phyloP scores from a whole-genome alignment of 2,329 filamentous ascomycete genomes.

The Neoarthrinium moseri region DNA sequence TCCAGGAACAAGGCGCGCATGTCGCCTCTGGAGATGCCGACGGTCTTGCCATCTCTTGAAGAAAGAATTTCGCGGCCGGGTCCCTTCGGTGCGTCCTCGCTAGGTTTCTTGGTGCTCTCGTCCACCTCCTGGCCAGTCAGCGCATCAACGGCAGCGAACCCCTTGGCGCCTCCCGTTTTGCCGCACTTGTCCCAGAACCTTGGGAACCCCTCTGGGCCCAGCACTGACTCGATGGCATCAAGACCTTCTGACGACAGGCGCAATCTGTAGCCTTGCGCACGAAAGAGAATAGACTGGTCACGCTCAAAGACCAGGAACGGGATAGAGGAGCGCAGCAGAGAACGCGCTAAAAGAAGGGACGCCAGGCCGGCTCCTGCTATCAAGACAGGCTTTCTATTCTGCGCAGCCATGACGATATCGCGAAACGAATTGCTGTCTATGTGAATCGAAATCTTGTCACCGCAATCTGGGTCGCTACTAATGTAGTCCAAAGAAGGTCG shows the following conservation, averaged over 20 bases:
- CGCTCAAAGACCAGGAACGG: slow-evolving; percentile 58
- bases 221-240: slow-evolving; percentile 59
- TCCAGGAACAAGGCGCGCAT: slow-evolving; percentile 60
- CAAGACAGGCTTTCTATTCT: slow-evolving; percentile 31
- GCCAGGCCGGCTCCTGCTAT: slow-evolving; percentile 44
- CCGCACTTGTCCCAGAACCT: slow-evolving; percentile 60
- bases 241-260: slow-evolving; percentile 56
- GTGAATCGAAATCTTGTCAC: no score
- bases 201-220: slow-evolving; percentile 44
- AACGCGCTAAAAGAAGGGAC: slow-evolving; percentile 42
- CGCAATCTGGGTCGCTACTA: no score
- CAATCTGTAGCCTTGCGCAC: slow-evolving; percentile 62
- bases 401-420: no score
- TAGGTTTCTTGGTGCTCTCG: slow-evolving; percentile 20
- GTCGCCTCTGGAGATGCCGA: slow-evolving; percentile 62
- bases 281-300: slow-evolving; percentile 47
- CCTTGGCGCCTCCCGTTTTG: slow-evolving; percentile 58
- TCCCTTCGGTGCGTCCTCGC: no score
- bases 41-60: slow-evolving; percentile 56
- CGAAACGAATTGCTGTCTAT: no score
- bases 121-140: slow-evolving; percentile 43
- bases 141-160: slow-evolving; percentile 50
- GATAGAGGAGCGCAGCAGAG: slow-evolving; percentile 38
- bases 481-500: no score
- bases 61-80: slow-evolving; percentile 34